Base-by-base conservation (phyloP, 169 alveolate species). In the Theileria annulata region DNA sequence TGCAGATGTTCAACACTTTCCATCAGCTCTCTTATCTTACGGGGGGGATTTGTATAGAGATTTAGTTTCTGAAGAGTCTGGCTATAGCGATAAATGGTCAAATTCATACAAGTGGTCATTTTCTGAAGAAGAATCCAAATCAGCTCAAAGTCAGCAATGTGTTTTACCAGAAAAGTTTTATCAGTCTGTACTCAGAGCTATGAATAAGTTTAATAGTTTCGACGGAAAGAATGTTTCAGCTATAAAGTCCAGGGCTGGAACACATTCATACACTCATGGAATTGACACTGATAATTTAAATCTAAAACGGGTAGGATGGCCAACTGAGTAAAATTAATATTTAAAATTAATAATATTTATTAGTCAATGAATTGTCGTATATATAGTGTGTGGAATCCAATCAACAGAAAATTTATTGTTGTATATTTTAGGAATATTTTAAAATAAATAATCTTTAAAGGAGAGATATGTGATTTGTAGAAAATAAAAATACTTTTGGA, bases 291-390 rank as follows among this genome's bases (percentile, higher is more conserved):
- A 80, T 79, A 80, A 80, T 47, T 69, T 80, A 56, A 80, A 80
- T 71, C 76, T 74, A 56, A 80, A 80, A 63, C 82, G 88, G 6
- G 88, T 80, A 30, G 88, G 88, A 42, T 80, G 88, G 88, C 88
- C 88, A 9, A 80, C 84, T 0, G 82, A 80, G 79, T 80, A 74
- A 56, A 17, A 23, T 13, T 35, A 23, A 21, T 28, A 3, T 19
- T 30, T 27, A 21, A 19, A 63, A 31, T 79, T 5, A 27, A 27
- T 27, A 62, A n/a, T 42, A 25, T 63, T n/a, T 66, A n/a, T n/a
- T 75, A 63, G 12, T 63, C 37, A 27, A 21, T 21, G 9, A 21
- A 27, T 21, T 21, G 31, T 35, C 21, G 6, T 64, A 64, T 64
- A 27, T 21, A 64, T 64, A 8, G 33, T 59, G 51, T 42, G 51